These are phyloP conservation scores for Boeremia lycopersici DNA, from an alignment of 2,329 filamentous ascomycete genomes.

Conservation along the genomic window DNA sequence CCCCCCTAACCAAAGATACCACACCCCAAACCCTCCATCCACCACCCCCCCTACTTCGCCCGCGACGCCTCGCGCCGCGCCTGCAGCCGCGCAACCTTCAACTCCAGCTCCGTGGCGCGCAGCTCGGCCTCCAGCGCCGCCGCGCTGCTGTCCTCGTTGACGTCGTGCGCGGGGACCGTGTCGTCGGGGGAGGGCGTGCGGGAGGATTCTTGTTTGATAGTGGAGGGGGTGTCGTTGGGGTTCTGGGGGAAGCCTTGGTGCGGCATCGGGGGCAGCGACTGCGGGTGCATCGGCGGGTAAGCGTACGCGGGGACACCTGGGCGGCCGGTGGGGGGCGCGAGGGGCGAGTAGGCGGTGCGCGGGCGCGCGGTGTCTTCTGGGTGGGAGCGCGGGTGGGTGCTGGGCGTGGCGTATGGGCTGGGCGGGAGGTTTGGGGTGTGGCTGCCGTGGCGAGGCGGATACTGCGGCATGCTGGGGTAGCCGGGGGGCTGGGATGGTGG, in stretches of 20 bases:
- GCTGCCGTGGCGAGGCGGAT: not conserved
- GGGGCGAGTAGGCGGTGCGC: too few relatives aligned
- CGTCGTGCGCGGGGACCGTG: not conserved
- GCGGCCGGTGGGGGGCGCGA: too few relatives aligned
- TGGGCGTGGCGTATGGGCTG: not conserved
- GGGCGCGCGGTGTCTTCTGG: not conserved
- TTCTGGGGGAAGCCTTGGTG: too few relatives aligned
- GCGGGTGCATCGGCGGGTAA: too few relatives aligned
- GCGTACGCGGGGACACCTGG: too few relatives aligned
- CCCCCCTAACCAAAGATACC: too few relatives aligned
- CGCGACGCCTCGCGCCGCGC: constrained; percentile 10
- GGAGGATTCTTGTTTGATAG: too few relatives aligned
- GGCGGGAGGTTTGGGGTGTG: constrained; percentile 4
- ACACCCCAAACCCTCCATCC: too few relatives aligned
- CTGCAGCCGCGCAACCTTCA: constrained; percentile 22
- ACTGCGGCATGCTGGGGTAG: constrained; percentile 2
- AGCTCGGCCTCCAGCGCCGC: constrained; percentile 21
- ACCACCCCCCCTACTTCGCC: not conserved
- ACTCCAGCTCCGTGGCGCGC: constrained; percentile 18
- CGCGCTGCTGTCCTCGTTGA: not conserved
- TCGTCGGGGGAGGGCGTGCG: not conserved
- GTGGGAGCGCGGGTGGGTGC: too few relatives aligned
- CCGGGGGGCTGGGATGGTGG: constrained; percentile 4
- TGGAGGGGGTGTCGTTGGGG: too few relatives aligned
- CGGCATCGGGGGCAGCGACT: too few relatives aligned